These are phyloP conservation scores for Candida awuae DNA, from an alignment of 805 yeast genomes.

Conservation along the genomic window DNA sequence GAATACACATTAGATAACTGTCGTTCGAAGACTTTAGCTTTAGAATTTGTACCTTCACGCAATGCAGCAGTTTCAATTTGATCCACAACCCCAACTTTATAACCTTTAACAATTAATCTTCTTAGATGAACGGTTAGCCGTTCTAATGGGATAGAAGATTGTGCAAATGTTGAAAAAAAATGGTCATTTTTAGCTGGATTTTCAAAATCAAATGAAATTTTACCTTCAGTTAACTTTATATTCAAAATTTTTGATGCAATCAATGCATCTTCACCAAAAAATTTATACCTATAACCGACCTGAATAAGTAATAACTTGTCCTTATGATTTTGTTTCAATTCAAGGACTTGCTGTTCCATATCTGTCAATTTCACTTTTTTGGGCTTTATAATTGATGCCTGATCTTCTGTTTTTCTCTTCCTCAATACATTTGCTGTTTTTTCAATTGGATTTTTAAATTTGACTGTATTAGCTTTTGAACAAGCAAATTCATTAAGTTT, in stretches of 20 bases:
- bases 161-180: constrained; percentile 56
- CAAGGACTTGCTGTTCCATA: constrained; percentile 67
- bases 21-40: constrained; percentile 55
- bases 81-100: constrained; percentile 79
- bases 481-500: no score
- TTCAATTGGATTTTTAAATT: no score
- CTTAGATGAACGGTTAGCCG: constrained; percentile 70
- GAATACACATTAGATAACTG: constrained; percentile 67
- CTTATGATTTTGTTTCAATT: constrained; percentile 47
- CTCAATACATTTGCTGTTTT: no score
- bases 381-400: neutral
- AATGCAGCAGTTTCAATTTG: constrained; percentile 78
- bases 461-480: no score
- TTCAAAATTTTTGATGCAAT: constrained; percentile 57
- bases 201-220: constrained; percentile 43
- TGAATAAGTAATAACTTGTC: constrained; percentile 77
- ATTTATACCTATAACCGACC: constrained; percentile 87
- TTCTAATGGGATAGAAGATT: constrained; percentile 77
- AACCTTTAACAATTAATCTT: constrained; percentile 60
- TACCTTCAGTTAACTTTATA: constrained; percentile 68
- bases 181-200: constrained; percentile 33
- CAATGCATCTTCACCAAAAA: constrained; percentile 79
- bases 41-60: constrained; percentile 45
- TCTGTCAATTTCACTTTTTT: constrained; percentile 46
- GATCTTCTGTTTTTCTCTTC: neutral